Base-by-base conservation (phyloP, 371 early-diverging fungal species). In the Coemansia sp. region DNA sequence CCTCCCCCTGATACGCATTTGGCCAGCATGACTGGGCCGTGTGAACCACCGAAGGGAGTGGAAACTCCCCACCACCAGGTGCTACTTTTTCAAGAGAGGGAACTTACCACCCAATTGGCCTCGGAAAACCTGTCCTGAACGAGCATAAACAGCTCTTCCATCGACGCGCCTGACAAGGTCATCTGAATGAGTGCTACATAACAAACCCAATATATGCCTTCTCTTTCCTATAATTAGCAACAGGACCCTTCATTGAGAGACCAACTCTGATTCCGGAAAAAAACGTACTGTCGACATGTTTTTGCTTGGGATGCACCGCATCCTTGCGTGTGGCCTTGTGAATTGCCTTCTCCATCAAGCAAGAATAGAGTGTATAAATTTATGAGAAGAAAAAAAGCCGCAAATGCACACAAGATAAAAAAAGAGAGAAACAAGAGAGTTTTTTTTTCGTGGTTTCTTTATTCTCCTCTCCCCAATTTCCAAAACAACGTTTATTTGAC, bases 281-380 rank as follows among this genome's bases (percentile, higher is more conserved):
- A 18, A 34, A 72, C 83, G 64, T 84, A 93, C 94, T 84, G 60
- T 87, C 81, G 59, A 93, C 82, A 79, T 94, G 94, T 75, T 94
- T 94, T 58, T 84, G 84, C 77, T 94, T 94, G 5, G 91, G 90
- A 62, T 87, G 85, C 54, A 83, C 83, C 58, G 85, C 83, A 64
- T 91, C 89, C 62, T 87, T 82, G 66, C 88, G 81, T 31, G 91
- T 90, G 32, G 89, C 91, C 82, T 91, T 91, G 70, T 85, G 67
- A 11, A 90, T 81, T 29, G 91, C 87, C 72, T 86, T 87, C 64
- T 91, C 90, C 89, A 90, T 90, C 55, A 52, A 55, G 14, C 36
- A 11, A 47, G 31, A 7, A 18, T 37, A 37, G 5, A 7, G 12
- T n/a, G 43, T n/a, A 43, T 43, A 16, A 12, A 43, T 7, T n/a